Conservation (phyloP, 1,284 basidiomycete genomes). For the Xerocomus amazonicus region DNA sequence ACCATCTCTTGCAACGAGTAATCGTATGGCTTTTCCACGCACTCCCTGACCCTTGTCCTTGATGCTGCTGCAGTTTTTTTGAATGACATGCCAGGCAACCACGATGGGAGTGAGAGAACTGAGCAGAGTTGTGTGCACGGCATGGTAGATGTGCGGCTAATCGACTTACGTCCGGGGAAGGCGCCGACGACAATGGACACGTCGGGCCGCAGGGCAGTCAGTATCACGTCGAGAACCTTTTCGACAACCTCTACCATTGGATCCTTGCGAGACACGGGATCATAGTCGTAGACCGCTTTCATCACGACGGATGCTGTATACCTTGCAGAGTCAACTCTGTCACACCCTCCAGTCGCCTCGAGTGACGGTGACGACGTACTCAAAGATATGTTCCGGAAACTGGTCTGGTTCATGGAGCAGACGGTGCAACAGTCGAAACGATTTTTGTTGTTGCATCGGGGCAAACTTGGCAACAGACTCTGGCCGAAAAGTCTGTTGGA, state of each 20-base stretch:
- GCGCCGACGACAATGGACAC: conserved; percentile 14
- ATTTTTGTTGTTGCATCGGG: conserved; percentile 10
- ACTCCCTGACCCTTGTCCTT: neutral
- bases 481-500: conserved; percentile 18
- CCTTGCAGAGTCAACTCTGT: conserved; percentile 3
- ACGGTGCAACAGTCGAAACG: conserved; percentile 5
- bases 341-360: neutral
- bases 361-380: conserved; percentile 4
- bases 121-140: neutral
- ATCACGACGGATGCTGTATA: conserved; percentile 16
- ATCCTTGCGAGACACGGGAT: conserved; percentile 15
- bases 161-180: conserved; percentile 17
- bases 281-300: conserved; percentile 20
- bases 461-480: conserved; percentile 2
- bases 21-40: conserved; percentile 7
- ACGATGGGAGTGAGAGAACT: conserved; percentile 17
- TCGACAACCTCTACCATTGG: conserved; percentile 8
- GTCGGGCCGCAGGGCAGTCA: conserved; percentile 11
- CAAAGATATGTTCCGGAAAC: conserved; percentile 10
- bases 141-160: neutral
- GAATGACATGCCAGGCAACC: conserved; percentile 17
- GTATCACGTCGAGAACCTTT: conserved; percentile 8
- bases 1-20: conserved; percentile 10
- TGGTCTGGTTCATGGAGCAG: conserved; percentile 7
- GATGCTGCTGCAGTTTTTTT: conserved; percentile 1